These are phyloP conservation scores for Crataegus laevigata DNA, from an alignment of 306 rosid species.

Conservation along the genomic window DNA sequence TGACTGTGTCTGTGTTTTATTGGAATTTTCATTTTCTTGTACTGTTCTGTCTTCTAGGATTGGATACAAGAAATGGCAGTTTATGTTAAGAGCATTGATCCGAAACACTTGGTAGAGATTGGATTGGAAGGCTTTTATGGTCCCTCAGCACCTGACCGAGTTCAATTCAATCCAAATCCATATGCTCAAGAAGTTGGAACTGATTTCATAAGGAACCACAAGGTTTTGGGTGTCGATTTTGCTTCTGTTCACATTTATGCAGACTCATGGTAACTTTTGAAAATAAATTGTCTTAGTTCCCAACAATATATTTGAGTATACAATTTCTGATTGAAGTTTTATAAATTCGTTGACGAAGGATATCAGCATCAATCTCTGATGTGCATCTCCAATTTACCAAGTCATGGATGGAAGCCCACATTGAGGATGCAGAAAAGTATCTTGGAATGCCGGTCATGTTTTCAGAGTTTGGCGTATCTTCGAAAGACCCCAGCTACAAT, in stretches of 20 bases:
- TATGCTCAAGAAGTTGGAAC: slow-evolving; percentile 91
- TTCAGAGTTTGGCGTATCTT: slow-evolving; percentile 79
- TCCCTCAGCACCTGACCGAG: slow-evolving; percentile 71
- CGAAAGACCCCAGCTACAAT: slow-evolving; percentile 76
- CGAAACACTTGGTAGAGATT: slow-evolving; percentile 82
- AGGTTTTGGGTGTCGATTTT: slow-evolving; percentile 81
- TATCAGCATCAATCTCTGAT: slow-evolving; percentile 57
- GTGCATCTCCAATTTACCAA: slow-evolving; percentile 64
- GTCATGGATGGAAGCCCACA: slow-evolving; percentile 93
- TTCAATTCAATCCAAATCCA: slow-evolving; percentile 76
- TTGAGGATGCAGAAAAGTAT: slow-evolving; percentile 78
- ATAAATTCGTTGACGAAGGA: slow-evolving; percentile 29
- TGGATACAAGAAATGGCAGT: slow-evolving; percentile 96
- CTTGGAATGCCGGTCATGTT: slow-evolving; percentile 84
- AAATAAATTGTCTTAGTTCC: neutral
- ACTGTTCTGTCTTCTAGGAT: slow-evolving; percentile 31
- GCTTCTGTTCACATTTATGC: slow-evolving; percentile 92
- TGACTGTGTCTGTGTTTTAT: neutral
- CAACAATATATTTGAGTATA: neutral
- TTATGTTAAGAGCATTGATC: slow-evolving; percentile 75
- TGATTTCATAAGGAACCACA: slow-evolving; percentile 88
- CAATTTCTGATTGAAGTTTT: neutral
- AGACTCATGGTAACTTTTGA: slow-evolving; percentile 62
- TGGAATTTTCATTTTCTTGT: neutral
- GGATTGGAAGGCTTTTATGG: slow-evolving; percentile 96